Conservation (phyloP, 192 early-diverging fungal species). For the Globomyces pollinis-pini region DNA sequence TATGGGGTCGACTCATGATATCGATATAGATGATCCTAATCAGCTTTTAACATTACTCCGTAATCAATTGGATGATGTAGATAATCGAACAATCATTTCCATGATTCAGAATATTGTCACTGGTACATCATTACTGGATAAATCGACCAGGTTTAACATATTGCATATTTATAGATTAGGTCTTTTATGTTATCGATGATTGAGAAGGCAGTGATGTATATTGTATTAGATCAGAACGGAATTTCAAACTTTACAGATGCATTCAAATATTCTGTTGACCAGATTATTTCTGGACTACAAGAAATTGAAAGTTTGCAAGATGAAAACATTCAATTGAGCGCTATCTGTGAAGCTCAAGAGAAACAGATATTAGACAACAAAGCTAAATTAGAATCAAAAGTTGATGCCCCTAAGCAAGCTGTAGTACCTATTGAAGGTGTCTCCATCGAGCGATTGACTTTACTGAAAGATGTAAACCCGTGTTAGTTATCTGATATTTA, state of each 20-base stretch:
- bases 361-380: neutral
- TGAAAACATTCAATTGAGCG: neutral
- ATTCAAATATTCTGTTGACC: neutral
- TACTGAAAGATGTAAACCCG: neutral
- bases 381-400: neutral
- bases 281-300: neutral
- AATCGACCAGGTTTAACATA: too few species aligned
- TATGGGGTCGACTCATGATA: constrained; percentile 19
- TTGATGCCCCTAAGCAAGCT: neutral
- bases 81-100: constrained; percentile 14
- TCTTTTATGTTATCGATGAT: constrained; percentile 8
- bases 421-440: neutral
- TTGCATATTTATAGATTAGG: too few species aligned
- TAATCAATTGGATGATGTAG: constrained; percentile 10
- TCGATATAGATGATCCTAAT: constrained; percentile 32
- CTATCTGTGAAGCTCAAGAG: neutral
- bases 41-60: constrained; percentile 24
- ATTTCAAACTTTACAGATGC: constrained; percentile 6
- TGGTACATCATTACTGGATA: constrained; percentile 23
- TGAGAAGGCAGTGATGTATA: constrained; percentile 14
- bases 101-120: constrained; percentile 33
- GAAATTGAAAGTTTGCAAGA: constrained; percentile 1
- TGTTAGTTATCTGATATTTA: neutral
- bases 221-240: constrained; percentile 3
- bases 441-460: neutral